Percentiles rank a stretch among this genome's conserved stretches.
Conservation (phyloP, 345 rosid genomes). For the Melaleuca alternifolia region DNA sequence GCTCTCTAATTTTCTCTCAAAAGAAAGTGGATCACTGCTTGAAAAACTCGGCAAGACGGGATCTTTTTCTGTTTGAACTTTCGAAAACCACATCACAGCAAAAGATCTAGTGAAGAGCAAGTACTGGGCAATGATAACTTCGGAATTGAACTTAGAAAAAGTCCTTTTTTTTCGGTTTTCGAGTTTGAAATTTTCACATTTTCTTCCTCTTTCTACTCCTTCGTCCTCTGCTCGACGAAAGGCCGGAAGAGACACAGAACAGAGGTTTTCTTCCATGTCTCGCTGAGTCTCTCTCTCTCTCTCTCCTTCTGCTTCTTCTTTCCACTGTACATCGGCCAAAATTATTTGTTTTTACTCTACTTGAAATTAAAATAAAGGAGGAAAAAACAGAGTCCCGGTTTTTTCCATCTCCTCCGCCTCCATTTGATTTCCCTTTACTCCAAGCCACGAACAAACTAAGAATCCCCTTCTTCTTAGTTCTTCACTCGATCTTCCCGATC, state of each 20-base stretch:
- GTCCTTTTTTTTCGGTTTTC: background rate
- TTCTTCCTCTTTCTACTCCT: background rate
- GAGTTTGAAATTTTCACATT: background rate
- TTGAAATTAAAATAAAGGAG: background rate
- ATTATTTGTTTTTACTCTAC: background rate
- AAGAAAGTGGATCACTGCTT: background rate
- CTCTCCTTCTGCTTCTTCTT: background rate
- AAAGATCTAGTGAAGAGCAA: background rate
- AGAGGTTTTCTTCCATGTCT: background rate
- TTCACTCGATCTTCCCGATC: conserved; percentile 9
- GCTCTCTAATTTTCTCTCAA: background rate
- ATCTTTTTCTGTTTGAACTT: background rate
- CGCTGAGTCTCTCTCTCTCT: background rate
- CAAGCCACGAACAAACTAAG: background rate
- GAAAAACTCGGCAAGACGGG: background rate
- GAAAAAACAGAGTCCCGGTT: background rate
- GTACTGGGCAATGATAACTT: background rate
- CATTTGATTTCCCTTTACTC: background rate
- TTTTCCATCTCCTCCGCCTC: background rate
- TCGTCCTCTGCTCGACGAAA: background rate
- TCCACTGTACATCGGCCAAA: background rate
- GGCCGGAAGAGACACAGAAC: background rate
- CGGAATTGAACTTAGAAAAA: background rate
- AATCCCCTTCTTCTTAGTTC: background rate
- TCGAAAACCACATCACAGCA: background rate